Conservation (phyloP, 148 eudicot genomes). For the Limonium bicolor region DNA sequence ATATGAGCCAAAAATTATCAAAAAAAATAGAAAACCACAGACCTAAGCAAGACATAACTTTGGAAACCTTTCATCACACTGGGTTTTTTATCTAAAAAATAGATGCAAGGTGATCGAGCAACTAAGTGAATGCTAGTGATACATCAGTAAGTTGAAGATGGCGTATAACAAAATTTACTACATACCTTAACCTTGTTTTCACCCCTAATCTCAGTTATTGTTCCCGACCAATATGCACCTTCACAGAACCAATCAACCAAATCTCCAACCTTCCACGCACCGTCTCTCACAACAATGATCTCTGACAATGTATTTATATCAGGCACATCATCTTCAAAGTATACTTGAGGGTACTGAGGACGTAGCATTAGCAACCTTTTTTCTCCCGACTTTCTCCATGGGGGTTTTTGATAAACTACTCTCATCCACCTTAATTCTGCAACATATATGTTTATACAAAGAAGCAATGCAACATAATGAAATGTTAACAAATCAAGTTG, state of each 20-base stretch:
- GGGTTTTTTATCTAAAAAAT: neutral
- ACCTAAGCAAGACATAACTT: neutral
- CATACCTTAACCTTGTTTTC: conserved; percentile 51
- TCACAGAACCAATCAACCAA: conserved; percentile 56
- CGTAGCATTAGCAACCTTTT: conserved; percentile 56
- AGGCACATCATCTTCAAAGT: conserved; percentile 24
- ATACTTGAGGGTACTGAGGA: conserved; percentile 47
- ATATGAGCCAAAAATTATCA: neutral
- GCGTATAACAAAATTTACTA: too few species aligned
- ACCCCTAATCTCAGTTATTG: conserved; percentile 30
- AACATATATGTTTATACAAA: too few species aligned
- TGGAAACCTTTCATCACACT: neutral
- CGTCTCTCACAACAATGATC: conserved; percentile 28
- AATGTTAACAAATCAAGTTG: too few species aligned
- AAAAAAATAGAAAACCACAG: too few species aligned
- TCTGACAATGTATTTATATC: conserved; percentile 27
- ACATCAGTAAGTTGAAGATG: neutral
- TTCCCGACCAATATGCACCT: conserved; percentile 64
- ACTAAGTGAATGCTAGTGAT: neutral
- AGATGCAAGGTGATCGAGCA: neutral
- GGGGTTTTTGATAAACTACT: conserved; percentile 27
- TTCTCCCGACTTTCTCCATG: conserved; percentile 1
- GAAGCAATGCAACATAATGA: too few species aligned
- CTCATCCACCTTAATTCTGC: conserved; percentile 31
- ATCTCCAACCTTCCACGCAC: conserved; percentile 64